Conservation (phyloP, 306 rosid genomes). For the Trifolium pratense region DNA sequence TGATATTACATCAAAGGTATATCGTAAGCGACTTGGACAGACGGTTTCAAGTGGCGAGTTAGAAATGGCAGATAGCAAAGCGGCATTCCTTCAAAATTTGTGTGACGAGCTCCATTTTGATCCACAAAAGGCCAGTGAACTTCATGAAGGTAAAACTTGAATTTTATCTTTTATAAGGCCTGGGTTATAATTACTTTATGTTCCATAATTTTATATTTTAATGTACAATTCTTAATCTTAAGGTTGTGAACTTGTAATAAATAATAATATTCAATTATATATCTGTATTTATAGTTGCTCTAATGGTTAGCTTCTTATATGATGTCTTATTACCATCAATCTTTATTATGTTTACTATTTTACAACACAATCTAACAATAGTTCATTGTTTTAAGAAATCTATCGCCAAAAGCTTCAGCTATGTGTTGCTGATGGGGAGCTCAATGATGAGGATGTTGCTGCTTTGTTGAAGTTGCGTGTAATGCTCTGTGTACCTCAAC, state of each 20-base stretch:
- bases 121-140: conserved; percentile 85
- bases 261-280: conserved; percentile 5
- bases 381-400: conserved; percentile 61
- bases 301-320: conserved; percentile 15
- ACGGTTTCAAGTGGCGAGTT: conserved; percentile 71
- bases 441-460: conserved; percentile 77
- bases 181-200: conserved; percentile 14
- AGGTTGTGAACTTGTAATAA: background rate
- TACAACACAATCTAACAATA: conserved; percentile 43
- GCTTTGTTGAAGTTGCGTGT: conserved; percentile 87
- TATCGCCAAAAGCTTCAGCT: conserved; percentile 97
- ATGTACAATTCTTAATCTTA: conserved; percentile 15
- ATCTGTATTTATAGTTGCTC: conserved; percentile 23
- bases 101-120: conserved; percentile 88
- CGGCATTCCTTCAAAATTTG: conserved; percentile 88
- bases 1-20: conserved; percentile 77
- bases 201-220: conserved; percentile 14
- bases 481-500: conserved; percentile 91
- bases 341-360: conserved; percentile 24
- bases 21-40: conserved; percentile 81
- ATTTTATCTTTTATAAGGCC: conserved; percentile 24
- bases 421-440: conserved; percentile 90
- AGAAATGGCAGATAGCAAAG: conserved; percentile 94
- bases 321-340: conserved; percentile 13
- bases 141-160: conserved; percentile 78